Evolutionary conservation across 768 basidiomycete species (phyloP).

Genomic region (Suillus decipiens): DNA sequence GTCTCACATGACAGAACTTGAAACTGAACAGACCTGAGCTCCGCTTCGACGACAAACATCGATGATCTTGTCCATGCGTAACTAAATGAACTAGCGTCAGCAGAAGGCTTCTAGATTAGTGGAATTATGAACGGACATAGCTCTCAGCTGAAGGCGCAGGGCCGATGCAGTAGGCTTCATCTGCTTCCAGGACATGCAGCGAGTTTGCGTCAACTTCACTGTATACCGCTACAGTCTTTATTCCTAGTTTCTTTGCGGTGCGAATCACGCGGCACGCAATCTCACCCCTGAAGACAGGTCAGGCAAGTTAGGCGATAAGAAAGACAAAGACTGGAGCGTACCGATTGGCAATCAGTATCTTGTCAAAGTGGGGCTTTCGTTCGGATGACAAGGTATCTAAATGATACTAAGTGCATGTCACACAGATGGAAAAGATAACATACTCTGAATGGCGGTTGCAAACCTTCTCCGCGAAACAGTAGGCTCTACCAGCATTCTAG

Average conservation of each 20-base stretch:
- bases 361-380: constrained; percentile 71
- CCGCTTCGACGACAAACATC: constrained; percentile 79
- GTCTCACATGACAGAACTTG: constrained; percentile 5
- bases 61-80: constrained; percentile 86
- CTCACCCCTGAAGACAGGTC: constrained; percentile 64
- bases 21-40: constrained; percentile 63
- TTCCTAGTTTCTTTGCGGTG: constrained; percentile 84
- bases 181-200: constrained; percentile 83
- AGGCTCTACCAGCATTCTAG: constrained; percentile 1
- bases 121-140: constrained; percentile 60
- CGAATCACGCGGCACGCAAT: constrained; percentile 95
- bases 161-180: constrained; percentile 91
- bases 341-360: constrained; percentile 93
- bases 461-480: constrained; percentile 17
- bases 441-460: constrained; percentile 21
- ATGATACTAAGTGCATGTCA: not conserved
- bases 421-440: constrained; percentile 6
- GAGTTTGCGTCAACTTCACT: constrained; percentile 83
- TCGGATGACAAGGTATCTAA: constrained; percentile 5
- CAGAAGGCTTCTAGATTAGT: not conserved
- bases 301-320: not conserved
- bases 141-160: constrained; percentile 88
- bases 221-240: constrained; percentile 91
- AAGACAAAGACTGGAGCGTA: constrained; percentile 25
- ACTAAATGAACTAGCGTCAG: constrained; percentile 41